Evolutionary conservation across 2,329 filamentous ascomycete genomes (phyloP), one percentile per base, ranked within the genome.

Genomic region (Beauveria caledonica): DNA sequence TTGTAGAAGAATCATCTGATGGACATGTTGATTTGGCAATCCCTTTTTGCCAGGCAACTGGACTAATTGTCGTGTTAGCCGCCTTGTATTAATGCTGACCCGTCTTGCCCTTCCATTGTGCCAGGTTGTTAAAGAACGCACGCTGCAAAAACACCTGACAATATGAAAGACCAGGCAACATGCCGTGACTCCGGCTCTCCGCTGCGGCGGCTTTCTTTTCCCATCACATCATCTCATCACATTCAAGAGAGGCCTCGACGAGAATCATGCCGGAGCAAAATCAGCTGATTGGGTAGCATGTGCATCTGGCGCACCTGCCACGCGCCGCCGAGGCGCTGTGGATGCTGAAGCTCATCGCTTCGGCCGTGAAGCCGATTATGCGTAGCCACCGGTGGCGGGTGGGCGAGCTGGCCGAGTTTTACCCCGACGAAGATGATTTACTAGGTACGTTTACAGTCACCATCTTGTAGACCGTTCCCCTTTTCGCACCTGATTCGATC

Each of bases 341-440:
- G 40, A 84, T 83, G 61, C 80, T 97, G 25, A 88, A 86, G 68
- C 92, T 89, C 73, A 81, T 95, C 45, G 91, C 91, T 3, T 96
- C 92, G 27, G 75, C 95, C 61, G 92, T 97, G 63, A 97, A 96
- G 72, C 93, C 93, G 19, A 90, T 97, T 64, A 97, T 97, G 92
- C 83, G 91, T 64, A 90, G 90, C 52, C 85, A 90, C 48, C 81
- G 81, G 60, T 97, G 92, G 90, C 87, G 79, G 63, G 90, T 97
- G 39, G 80, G 82, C 29, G 84, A 89, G 52, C 80, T 97, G 17
- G 85, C 86, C 53, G 93, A 97, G 71, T 96, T 97, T 74, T 89
- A 90, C 62, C 93, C 93, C 1, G 78, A 84, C 13, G 81, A 94
- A 66, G 74, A 78, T 36, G 89, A 88, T 65, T 78, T 96, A 1